Evolutionary conservation across 805 yeast species (phyloP), one percentile per base, ranked within the genome.

Genomic region (Kregervanrija fluxuum): DNA sequence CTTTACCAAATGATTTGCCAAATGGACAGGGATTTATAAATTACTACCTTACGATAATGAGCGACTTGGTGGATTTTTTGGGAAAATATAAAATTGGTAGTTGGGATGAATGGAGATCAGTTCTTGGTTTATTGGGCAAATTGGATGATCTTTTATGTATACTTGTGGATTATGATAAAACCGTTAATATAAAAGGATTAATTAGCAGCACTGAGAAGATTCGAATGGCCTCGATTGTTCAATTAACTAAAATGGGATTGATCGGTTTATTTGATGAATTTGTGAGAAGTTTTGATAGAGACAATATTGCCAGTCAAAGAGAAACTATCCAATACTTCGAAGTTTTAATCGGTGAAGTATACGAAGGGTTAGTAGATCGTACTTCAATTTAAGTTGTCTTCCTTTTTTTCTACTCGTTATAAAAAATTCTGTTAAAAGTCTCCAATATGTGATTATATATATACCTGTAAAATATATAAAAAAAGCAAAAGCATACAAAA

Each of bases 1-100:
- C 9, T n/a, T 22, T 49, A 15, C 48, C 53, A 3, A 12, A 9
- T 13, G 41, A 47, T 33, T 36, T 49, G 11, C 28, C 28, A 22
- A 28, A 34, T 5, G 39, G 35, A 11, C 36, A 43, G 8, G 86
- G 85, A 1, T 90, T 82, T 57, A 67, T 74, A 0, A 78, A 79
- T 42, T 83, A 82, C 52, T 60, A 83, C 13, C 65, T 86, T 17
- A 70, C 72, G 35, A 69, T 85, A 2, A 75, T 86, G 40, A 87
- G 84, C 41, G 89, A 83, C 49, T 55, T 82, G 30, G 71, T 79
- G 40, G 90, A 82, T 50, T 83, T 75, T 52, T 51, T 80, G 8
- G 71, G 66, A 11, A 78, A 71, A 50, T 67, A 58, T 40, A 40
- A 46, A 2, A 11, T 62, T 15, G 45, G 39, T n/a, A 41, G 46